A percentile compares a stretch with the other conserved stretches of the same genome.
These are phyloP conservation scores for Malassezia vespertilionis DNA, from an alignment of 1,284 basidiomycete species.

Conservation along the genomic window DNA sequence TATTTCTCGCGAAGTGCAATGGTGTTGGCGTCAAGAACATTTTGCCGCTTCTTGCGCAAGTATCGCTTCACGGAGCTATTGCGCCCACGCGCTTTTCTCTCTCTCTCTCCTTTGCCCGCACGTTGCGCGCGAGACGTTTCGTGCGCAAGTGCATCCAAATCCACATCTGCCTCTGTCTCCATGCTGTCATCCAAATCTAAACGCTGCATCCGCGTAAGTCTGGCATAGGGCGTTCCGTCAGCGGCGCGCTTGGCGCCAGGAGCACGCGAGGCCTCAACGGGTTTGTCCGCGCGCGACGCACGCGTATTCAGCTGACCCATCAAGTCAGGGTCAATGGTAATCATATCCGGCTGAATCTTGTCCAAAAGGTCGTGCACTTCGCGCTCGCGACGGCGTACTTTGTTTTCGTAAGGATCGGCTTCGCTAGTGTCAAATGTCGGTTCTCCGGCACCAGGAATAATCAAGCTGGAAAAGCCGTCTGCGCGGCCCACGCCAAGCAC, in stretches of 20 bases:
- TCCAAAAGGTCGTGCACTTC: slow-evolving; percentile 84
- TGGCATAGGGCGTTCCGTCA: slow-evolving; percentile 38
- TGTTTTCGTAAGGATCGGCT: slow-evolving; percentile 86
- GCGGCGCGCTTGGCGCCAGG: slow-evolving; percentile 19
- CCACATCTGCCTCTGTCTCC: slow-evolving; percentile 5
- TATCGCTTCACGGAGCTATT: slow-evolving; percentile 38
- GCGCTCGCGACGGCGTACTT: slow-evolving; percentile 68
- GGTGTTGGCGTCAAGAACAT: slow-evolving; percentile 39
- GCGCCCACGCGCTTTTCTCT: slow-evolving; percentile 41
- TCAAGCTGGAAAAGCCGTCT: slow-evolving; percentile 66
- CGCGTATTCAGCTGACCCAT: slow-evolving; percentile 58
- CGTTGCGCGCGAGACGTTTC: no score
- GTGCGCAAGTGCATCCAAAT: slow-evolving; percentile 17
- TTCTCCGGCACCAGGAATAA: slow-evolving; percentile 86
- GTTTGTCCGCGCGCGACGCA: slow-evolving; percentile 54
- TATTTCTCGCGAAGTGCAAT: slow-evolving; percentile 17
- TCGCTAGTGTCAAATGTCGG: slow-evolving; percentile 87
- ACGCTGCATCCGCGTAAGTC: slow-evolving; percentile 31
- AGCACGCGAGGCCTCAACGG: slow-evolving; percentile 9
- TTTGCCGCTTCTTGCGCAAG: slow-evolving; percentile 38
- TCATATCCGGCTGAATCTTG: slow-evolving; percentile 91
- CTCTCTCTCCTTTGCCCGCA: slow-evolving; percentile 30
- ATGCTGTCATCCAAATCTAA: slow-evolving; percentile 26
- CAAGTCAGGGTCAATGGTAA: slow-evolving; percentile 75
- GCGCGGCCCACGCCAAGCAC: slow-evolving; percentile 64